Evolutionary conservation across 2,329 filamentous ascomycete genomes (phyloP).

Genomic region (Ophiocordyceps sinensis): DNA sequence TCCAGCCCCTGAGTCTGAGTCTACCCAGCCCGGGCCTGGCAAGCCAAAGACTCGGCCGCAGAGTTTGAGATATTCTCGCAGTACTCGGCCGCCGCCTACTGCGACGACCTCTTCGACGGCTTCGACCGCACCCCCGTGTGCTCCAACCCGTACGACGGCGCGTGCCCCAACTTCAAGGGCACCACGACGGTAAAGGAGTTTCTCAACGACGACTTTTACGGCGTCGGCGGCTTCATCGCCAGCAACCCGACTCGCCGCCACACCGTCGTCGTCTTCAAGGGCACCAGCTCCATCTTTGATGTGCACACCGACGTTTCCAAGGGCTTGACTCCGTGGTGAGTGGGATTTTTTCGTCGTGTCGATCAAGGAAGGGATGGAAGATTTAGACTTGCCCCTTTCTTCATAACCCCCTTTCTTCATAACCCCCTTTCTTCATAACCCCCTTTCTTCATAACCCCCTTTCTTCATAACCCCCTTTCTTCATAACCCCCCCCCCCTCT

Average conservation of each 20-base stretch:
- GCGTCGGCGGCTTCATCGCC: constrained; percentile 35
- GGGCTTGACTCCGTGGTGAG: not conserved
- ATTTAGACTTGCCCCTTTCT: no score
- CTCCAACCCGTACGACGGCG: constrained; percentile 8
- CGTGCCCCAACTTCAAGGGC: constrained; percentile 35
- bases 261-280: constrained; percentile 46
- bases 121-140: not conserved
- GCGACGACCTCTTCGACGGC: not conserved
- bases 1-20: no score
- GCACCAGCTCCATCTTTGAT: constrained; percentile 42
- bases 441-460: constrained; percentile 11
- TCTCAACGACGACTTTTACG: constrained; percentile 22
- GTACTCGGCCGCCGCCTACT: constrained; percentile 1
- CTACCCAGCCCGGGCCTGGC: not conserved
- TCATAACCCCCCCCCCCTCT: constrained; percentile 4
- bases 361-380: no score
- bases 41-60: not conserved
- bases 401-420: constrained; percentile 9
- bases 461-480: constrained; percentile 14
- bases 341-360: not conserved
- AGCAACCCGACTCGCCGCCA: constrained; percentile 30
- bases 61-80: not conserved
- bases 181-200: not conserved
- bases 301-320: constrained; percentile 36
- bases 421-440: not conserved